These are phyloP conservation scores for Tripterygium wilfordii DNA, from an alignment of 177 flowering plant genomes.

Conservation along the genomic window DNA sequence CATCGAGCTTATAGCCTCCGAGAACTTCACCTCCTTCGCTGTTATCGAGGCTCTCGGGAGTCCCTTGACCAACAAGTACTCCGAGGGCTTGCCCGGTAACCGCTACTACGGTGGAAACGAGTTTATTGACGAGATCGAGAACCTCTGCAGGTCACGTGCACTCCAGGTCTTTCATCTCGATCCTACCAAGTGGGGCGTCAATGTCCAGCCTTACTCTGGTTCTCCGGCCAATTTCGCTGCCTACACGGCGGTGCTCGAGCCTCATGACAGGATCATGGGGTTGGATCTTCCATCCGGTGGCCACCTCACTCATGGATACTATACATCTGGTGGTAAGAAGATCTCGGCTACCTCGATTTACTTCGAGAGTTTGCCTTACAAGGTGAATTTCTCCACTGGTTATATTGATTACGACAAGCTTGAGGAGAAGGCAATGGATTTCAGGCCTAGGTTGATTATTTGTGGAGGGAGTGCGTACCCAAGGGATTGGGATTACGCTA, in stretches of 20 bases:
- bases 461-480: slow-evolving; percentile 99
- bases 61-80: slow-evolving; percentile 93
- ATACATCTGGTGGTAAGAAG: slow-evolving; percentile 91
- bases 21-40: slow-evolving; percentile 94
- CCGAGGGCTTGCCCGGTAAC: slow-evolving; percentile 97
- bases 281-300: slow-evolving; percentile 46
- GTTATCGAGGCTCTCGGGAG: slow-evolving; percentile 96
- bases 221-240: slow-evolving; percentile 98
- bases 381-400: slow-evolving; percentile 75
- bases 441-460: slow-evolving; percentile 84
- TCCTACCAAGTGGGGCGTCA: slow-evolving; percentile 81
- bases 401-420: slow-evolving; percentile 82
- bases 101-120: slow-evolving; percentile 98
- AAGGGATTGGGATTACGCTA: slow-evolving; percentile 89
- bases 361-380: slow-evolving; percentile 97
- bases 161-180: slow-evolving; percentile 63
- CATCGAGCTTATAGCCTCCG: slow-evolving; percentile 96
- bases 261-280: slow-evolving; percentile 96
- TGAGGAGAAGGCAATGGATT: slow-evolving; percentile 99
- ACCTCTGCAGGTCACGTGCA: slow-evolving; percentile 76
- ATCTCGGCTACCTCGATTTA: slow-evolving; percentile 91
- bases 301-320: slow-evolving; percentile 29
- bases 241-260: slow-evolving; percentile 82
- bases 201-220: slow-evolving; percentile 96
- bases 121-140: slow-evolving; percentile 91